Conservation (phyloP, 192 early-diverging fungal genomes). For the Backusella psychrophila region DNA sequence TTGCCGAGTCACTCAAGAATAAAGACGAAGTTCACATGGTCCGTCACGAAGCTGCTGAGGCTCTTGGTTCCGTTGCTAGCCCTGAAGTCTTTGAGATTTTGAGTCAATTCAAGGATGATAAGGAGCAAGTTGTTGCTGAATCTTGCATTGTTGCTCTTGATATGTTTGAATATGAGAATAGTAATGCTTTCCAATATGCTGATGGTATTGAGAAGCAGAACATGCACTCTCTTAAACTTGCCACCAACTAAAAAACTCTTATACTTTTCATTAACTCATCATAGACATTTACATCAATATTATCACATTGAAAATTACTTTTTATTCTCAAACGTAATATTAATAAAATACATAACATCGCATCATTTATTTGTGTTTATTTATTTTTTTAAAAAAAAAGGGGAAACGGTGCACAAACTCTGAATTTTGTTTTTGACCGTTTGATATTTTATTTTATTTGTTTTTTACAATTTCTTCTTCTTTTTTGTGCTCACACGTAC, state of each 20-base stretch:
- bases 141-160: constrained; percentile 92
- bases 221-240: constrained; percentile 29
- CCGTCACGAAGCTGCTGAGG: constrained; percentile 96
- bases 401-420: background rate
- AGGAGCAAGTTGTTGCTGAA: constrained; percentile 84
- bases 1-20: constrained; percentile 75
- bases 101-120: constrained; percentile 68
- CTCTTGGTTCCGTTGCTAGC: constrained; percentile 92
- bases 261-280: background rate
- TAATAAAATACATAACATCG: background rate
- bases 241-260: background rate
- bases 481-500: background rate
- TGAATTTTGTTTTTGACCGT: background rate
- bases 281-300: background rate
- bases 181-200: constrained; percentile 86
- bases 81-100: constrained; percentile 78
- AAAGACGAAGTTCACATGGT: constrained; percentile 85
- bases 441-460: background rate
- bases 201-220: constrained; percentile 48
- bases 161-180: constrained; percentile 92
- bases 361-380: background rate
- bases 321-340: background rate
- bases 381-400: background rate
- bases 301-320: background rate
- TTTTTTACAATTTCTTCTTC: background rate